Conservation (phyloP, 495 filamentous ascomycete species). For the Aspergillus hancockii region DNA sequence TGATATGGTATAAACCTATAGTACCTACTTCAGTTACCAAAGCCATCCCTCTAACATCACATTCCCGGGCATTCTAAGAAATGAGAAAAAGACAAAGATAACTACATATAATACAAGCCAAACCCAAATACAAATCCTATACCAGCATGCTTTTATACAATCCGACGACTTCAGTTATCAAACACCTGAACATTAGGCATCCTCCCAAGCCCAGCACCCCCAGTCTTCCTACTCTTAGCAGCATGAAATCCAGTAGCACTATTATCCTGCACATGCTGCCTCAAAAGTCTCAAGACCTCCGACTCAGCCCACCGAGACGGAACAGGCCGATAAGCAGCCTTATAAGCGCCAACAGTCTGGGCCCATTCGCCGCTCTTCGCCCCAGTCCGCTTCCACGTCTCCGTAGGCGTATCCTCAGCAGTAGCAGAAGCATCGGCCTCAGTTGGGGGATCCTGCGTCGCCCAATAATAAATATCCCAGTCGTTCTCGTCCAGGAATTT, state of each 20-base stretch:
- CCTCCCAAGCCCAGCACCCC: constrained; percentile 48
- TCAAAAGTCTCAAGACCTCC: constrained; percentile 72
- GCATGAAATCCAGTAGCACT: constrained; percentile 55
- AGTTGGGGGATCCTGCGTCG: constrained; percentile 77
- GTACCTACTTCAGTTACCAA: too few species aligned
- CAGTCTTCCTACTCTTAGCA: constrained; percentile 46
- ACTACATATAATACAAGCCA: neutral
- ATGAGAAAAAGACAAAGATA: neutral
- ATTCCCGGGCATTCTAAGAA: too few species aligned
- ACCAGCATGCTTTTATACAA: neutral
- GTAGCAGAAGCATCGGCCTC: constrained; percentile 28
- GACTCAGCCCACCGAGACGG: constrained; percentile 81
- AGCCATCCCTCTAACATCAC: too few species aligned
- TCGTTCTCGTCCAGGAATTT: constrained; percentile 97
- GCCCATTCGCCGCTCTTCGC: constrained; percentile 82
- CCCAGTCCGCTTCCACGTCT: constrained; percentile 54
- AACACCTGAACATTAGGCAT: constrained; percentile 59
- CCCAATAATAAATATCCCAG: constrained; percentile 99
- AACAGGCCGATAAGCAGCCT: constrained; percentile 89
- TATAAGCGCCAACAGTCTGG: constrained; percentile 92
- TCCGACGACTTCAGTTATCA: constrained; percentile 24
- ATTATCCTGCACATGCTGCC: constrained; percentile 72
- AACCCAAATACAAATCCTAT: neutral
- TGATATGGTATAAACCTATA: too few species aligned
- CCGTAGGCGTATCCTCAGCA: constrained; percentile 49